Evolutionary conservation across 163 green algal genomes (phyloP).

Genomic region (Scenedesmus sp.): DNA sequence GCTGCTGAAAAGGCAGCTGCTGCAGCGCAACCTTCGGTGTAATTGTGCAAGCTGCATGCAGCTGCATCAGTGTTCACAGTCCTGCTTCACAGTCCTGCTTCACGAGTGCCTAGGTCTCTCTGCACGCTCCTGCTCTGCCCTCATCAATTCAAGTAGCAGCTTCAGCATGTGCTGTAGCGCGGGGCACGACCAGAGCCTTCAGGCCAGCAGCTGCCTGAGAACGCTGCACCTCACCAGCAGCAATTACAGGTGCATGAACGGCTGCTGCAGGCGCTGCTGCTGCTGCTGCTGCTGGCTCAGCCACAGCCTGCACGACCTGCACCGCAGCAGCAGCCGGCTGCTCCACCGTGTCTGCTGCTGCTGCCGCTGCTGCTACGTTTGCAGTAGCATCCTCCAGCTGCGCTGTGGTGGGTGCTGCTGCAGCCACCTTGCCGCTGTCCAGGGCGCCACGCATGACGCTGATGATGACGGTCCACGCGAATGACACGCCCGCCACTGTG

Average conservation of each 20-base stretch:
- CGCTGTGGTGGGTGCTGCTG: constrained; percentile 36
- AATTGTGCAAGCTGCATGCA: neutral
- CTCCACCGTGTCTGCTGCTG: neutral
- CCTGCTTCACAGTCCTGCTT: neutral
- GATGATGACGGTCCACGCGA: constrained; percentile 87
- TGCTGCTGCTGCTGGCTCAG: constrained; percentile 10
- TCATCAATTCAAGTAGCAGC: neutral
- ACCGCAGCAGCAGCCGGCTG: neutral
- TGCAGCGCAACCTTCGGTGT: neutral
- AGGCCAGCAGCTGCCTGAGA: constrained; percentile 15
- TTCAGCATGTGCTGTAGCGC: constrained; percentile 15
- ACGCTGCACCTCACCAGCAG: neutral
- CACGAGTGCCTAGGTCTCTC: neutral
- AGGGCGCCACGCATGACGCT: constrained; percentile 51
- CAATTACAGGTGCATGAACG: neutral
- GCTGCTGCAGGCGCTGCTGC: neutral
- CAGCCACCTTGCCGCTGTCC: constrained; percentile 14
- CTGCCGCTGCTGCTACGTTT: constrained; percentile 16
- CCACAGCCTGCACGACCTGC: neutral
- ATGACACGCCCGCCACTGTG: constrained; percentile 82
- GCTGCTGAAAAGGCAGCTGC: neutral
- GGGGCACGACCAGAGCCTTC: constrained; percentile 41
- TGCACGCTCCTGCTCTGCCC: neutral
- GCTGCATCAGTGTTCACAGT: neutral
- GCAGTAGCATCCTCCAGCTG: constrained; percentile 37